Evolutionary conservation across 2,329 filamentous ascomycete genomes (phyloP).

Genomic region (Claviceps arundinis): DNA sequence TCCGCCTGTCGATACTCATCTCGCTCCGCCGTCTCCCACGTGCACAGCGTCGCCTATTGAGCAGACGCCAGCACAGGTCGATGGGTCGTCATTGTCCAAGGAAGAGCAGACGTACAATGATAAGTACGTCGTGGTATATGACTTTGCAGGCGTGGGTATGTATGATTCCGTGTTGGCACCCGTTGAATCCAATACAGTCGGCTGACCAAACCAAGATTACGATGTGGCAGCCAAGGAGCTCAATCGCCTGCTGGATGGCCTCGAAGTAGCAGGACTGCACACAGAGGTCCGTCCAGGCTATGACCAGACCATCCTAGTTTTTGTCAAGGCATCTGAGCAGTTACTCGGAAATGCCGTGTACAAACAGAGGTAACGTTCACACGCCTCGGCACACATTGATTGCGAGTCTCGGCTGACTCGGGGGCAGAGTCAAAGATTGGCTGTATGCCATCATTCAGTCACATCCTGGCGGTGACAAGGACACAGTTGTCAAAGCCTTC

Average conservation of each 20-base stretch:
- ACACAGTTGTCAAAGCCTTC: conserved; percentile 36
- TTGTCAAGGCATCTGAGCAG: conserved; percentile 49
- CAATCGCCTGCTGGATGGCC: conserved; percentile 37
- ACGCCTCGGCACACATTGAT: neutral
- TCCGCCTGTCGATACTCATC: neutral
- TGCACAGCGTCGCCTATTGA: neutral
- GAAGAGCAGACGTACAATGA: conserved; percentile 3
- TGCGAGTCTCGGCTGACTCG: neutral
- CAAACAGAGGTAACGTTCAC: conserved; percentile 40
- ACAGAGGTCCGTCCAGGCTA: conserved; percentile 61
- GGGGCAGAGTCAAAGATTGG: conserved; percentile 56
- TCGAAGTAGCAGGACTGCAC: conserved; percentile 51
- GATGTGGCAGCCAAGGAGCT: conserved; percentile 22
- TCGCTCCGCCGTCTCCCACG: neutral
- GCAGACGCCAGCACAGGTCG: neutral
- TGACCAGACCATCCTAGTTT: conserved; percentile 53
- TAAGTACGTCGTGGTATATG: conserved; percentile 26
- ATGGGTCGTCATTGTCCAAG: neutral
- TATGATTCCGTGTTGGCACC: neutral
- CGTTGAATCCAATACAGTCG: neutral
- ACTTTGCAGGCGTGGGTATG: conserved; percentile 23
- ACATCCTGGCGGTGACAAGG: conserved; percentile 42
- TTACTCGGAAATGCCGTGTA: conserved; percentile 53
- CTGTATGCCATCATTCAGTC: conserved; percentile 54
- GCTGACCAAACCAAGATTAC: conserved; percentile 14